These are phyloP conservation scores for Isatis tinctoria DNA, from an alignment of 345 rosid species.

Conservation along the genomic window DNA sequence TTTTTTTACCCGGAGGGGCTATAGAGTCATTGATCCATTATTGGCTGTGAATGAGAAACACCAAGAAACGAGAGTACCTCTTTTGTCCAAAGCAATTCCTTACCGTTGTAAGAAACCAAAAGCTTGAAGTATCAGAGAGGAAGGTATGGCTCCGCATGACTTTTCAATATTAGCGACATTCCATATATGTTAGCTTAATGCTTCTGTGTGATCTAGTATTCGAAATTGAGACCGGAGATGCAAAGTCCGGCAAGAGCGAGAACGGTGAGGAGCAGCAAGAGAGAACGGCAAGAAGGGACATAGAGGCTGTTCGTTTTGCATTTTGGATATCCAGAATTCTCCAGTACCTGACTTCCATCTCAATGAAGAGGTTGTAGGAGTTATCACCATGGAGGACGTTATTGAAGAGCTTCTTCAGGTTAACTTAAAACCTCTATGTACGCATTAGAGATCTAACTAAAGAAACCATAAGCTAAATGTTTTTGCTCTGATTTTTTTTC, in stretches of 20 bases:
- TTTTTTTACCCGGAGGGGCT: no score
- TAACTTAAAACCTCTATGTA: no score
- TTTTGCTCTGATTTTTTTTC: slow-evolving; percentile 28
- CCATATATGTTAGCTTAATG: neutral
- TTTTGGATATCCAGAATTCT: slow-evolving; percentile 70
- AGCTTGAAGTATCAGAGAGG: slow-evolving; percentile 34
- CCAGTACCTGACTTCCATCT: slow-evolving; percentile 62
- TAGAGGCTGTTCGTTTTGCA: slow-evolving; percentile 87
- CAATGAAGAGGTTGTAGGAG: no score
- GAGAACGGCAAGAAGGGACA: slow-evolving; percentile 75
- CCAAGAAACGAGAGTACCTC: no score
- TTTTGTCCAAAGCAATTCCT: no score
- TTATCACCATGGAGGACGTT: no score
- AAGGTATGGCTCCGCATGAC: slow-evolving; percentile 39
- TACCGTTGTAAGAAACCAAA: slow-evolving; percentile 55
- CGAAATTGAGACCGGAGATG: slow-evolving; percentile 37
- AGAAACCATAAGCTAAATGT: neutral
- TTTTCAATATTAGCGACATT: neutral
- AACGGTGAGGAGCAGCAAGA: slow-evolving; percentile 40
- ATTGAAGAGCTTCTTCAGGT: no score
- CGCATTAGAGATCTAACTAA: neutral
- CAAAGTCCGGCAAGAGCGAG: slow-evolving; percentile 33
- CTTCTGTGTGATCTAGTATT: slow-evolving; percentile 12
- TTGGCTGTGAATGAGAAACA: no score
- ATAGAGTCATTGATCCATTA: no score